phyloP scores from a whole-genome alignment of 1,284 basidiomycete genomes.

The Irpex sp. region DNA sequence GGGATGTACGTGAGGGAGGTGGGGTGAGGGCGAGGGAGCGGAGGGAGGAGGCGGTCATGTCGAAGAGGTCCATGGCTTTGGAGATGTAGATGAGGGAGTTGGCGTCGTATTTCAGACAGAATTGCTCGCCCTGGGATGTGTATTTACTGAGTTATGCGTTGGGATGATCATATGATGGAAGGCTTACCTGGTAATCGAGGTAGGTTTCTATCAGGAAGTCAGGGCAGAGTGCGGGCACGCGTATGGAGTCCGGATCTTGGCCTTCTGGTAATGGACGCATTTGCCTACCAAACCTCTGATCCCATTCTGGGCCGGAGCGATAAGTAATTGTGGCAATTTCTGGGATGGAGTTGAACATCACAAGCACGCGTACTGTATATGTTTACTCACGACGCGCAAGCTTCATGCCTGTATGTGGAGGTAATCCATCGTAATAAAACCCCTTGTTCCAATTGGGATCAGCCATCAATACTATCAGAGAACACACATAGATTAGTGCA shows the following conservation, averaged over 20 bases:
- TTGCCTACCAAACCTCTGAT: conserved; percentile 88
- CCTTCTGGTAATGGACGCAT: conserved; percentile 39
- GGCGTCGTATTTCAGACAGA: conserved; percentile 98
- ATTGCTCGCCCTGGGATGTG: conserved; percentile 72
- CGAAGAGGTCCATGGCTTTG: conserved; percentile 99
- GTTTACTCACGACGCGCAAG: conserved; percentile 78
- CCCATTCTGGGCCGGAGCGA: conserved; percentile 98
- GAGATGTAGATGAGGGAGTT: conserved; percentile 98
- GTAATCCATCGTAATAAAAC: conserved; percentile 93
- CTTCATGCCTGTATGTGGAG: conserved; percentile 98
- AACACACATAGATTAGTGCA: background rate
- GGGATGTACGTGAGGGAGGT: conserved; percentile 23
- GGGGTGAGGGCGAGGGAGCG: conserved; percentile 52
- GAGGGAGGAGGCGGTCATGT: conserved; percentile 84
- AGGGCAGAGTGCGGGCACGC: conserved; percentile 80
- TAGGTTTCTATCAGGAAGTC: conserved; percentile 99
- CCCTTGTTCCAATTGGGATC: conserved; percentile 99
- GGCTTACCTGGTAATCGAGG: conserved; percentile 83
- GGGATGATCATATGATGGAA: background rate
- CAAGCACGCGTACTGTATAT: no score
- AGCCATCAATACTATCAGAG: conserved; percentile 83
- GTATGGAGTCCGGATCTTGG: conserved; percentile 24
- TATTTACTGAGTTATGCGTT: background rate
- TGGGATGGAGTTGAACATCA: conserved; percentile 25
- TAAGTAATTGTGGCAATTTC: conserved; percentile 99